Conservation (phyloP, 352 stramenopile genomes). For the Phytophthora foliorum region DNA sequence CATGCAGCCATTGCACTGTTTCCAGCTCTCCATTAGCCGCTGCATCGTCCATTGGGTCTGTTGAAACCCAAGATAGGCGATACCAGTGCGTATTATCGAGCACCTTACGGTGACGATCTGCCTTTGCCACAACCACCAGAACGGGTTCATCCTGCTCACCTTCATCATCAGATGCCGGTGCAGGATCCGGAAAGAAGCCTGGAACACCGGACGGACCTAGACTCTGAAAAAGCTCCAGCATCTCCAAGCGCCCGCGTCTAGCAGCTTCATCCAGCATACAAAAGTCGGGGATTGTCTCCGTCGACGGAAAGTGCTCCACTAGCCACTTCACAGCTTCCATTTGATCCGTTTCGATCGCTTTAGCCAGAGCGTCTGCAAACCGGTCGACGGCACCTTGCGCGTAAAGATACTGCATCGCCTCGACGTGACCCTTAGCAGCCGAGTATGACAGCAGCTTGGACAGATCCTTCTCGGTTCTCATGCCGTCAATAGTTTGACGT, state of each 20-base stretch:
- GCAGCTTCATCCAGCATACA: slow-evolving; percentile 14
- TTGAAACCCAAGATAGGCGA: neutral
- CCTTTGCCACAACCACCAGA: neutral
- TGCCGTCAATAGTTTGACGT: neutral
- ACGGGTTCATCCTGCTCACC: neutral
- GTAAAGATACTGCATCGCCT: slow-evolving; percentile 9
- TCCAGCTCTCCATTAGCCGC: slow-evolving; percentile 9
- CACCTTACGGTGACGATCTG: slow-evolving; percentile 3
- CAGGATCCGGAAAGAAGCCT: neutral
- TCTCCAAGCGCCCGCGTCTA: slow-evolving; percentile 2
- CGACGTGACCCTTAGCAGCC: neutral
- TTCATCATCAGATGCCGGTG: neutral
- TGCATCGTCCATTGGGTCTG: slow-evolving; percentile 13
- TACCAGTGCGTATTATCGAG: neutral
- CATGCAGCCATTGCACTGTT: slow-evolving; percentile 9
- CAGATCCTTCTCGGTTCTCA: neutral
- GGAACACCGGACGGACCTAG: neutral
- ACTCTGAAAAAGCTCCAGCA: slow-evolving; percentile 8
- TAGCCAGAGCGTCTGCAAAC: neutral
- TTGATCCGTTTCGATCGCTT: slow-evolving; percentile 1
- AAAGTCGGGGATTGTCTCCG: slow-evolving; percentile 2
- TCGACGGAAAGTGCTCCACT: slow-evolving; percentile 2
- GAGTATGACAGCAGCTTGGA: neutral
- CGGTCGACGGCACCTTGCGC: neutral
- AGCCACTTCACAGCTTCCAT: slow-evolving; percentile 6